Base-by-base conservation (phyloP, 345 rosid species). In the Sonneratia caseolaris region DNA sequence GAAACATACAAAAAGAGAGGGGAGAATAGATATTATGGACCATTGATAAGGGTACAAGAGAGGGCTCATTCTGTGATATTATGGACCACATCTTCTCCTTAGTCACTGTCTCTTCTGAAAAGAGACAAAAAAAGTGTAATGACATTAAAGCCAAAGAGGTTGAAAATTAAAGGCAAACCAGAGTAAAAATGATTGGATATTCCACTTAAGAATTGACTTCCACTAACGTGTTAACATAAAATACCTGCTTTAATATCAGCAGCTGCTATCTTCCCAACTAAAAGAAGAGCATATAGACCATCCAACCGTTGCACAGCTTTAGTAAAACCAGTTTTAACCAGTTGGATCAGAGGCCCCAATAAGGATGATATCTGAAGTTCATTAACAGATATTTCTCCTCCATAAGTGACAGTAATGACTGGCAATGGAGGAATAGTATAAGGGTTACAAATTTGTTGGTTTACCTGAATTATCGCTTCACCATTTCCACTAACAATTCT, bases 71-170 rank as follows among this genome's bases (percentile, higher is more conserved):
- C 76, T 90, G 96, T 74, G 97, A 83, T 71, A 95, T 72, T 81
- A 95, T 80, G 71, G 93, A 83, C 98, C 94, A 95, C 76, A 95
- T 77, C 80, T 92, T 95, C 85, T 95, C 99, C 83, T 86, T 95
- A 38, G 74, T 81, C 82, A 95, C 64, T 43, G 88, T 82, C 81
- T 95, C 99, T 86, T 95, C 99, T 95, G 80, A 35, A 70, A 69
- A 53, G 45, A 83, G 70, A 69, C 69, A 36, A 77, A 53, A 37
- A 71, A 38, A 64, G 57, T 32, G 69, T 45, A 22, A 45, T 71
- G 64, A 79, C 70, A 66, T 61, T 38, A 61, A 72, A 70, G 67
- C 53, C 32, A 7, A 47, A 62, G 11, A 36, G n/a, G 62, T 15
- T 14, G 49, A 80, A 27, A 19, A 70, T 68, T 9, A 72, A 56